Percentiles rank a stretch among this genome's conserved stretches.
phyloP scores from a whole-genome alignment of 805 yeast species.

The Candida oleophila region DNA sequence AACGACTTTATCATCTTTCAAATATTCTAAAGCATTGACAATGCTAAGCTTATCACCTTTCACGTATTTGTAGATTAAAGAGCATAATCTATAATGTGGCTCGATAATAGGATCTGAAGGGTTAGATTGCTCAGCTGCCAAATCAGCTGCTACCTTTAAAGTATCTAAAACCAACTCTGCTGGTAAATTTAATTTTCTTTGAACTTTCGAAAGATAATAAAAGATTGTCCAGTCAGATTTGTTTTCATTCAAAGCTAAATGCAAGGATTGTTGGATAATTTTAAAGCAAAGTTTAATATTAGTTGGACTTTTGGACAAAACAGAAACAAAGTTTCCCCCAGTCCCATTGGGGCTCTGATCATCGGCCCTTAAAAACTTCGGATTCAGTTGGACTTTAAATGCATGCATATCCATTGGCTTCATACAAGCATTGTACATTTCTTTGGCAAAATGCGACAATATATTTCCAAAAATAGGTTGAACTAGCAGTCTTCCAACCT shows the following conservation, averaged over 20 bases:
- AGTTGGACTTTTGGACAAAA: constrained; percentile 20
- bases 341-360: constrained; percentile 11
- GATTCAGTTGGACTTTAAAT: constrained; percentile 41
- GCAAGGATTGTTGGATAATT: constrained; percentile 42
- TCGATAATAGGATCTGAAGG: constrained; percentile 64
- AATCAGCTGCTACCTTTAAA: constrained; percentile 43
- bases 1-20: constrained; percentile 36
- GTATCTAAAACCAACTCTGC: constrained; percentile 37
- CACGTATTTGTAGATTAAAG: constrained; percentile 57
- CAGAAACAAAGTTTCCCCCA: constrained; percentile 24
- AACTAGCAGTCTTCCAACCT: constrained; percentile 13
- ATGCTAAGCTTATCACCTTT: constrained; percentile 31
- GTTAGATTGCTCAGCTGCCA: constrained; percentile 37
- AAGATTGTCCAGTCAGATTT: constrained; percentile 59
- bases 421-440: constrained; percentile 57
- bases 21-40: constrained; percentile 34
- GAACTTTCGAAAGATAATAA: constrained; percentile 58
- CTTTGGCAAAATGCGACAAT: constrained; percentile 56
- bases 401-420: constrained; percentile 66
- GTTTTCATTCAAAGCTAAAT: constrained; percentile 44
- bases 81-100: constrained; percentile 69
- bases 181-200: constrained; percentile 44
- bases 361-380: constrained; percentile 30
- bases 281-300: constrained; percentile 30
- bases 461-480: constrained; percentile 41